Percentiles rank a stretch among this genome's conserved stretches.
These are phyloP conservation scores for Nannizzia gypsea DNA, from an alignment of 2,329 filamentous ascomycete genomes.

Conservation along the genomic window DNA sequence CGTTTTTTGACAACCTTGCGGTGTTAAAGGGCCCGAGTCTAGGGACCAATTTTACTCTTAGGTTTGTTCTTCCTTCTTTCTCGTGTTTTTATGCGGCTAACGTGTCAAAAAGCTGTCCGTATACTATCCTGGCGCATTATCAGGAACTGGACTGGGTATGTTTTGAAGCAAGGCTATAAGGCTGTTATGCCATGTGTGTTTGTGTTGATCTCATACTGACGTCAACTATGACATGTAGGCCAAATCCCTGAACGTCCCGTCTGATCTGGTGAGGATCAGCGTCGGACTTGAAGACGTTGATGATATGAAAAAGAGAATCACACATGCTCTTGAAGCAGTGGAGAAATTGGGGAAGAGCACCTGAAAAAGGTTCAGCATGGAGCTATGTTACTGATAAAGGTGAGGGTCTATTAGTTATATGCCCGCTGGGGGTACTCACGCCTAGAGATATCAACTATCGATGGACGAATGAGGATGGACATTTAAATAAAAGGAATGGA, in stretches of 20 bases:
- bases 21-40: constrained; percentile 89
- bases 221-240: constrained; percentile 41
- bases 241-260: constrained; percentile 63
- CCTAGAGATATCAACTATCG: constrained; percentile 3
- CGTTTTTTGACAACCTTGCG: constrained; percentile 75
- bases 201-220: constrained; percentile 11
- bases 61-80: constrained; percentile 24
- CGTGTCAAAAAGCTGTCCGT: constrained; percentile 53
- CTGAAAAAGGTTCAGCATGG: background rate
- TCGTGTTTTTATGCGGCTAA: constrained; percentile 8
- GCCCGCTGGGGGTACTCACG: background rate
- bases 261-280: constrained; percentile 70
- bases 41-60: constrained; percentile 91
- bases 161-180: too few species aligned
- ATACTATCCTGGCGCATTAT: constrained; percentile 85
- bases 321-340: constrained; percentile 53
- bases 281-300: constrained; percentile 74
- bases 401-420: background rate
- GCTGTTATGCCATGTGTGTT: background rate
- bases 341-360: background rate
- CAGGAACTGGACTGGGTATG: constrained; percentile 75
- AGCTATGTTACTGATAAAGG: background rate
- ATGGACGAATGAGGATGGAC: background rate
- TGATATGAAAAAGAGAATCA: constrained; percentile 53
- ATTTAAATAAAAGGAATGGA: background rate